Evolutionary conservation across 345 rosid genomes (phyloP), one percentile per base, ranked within the genome.

Genomic region (Citropsis articulata): DNA sequence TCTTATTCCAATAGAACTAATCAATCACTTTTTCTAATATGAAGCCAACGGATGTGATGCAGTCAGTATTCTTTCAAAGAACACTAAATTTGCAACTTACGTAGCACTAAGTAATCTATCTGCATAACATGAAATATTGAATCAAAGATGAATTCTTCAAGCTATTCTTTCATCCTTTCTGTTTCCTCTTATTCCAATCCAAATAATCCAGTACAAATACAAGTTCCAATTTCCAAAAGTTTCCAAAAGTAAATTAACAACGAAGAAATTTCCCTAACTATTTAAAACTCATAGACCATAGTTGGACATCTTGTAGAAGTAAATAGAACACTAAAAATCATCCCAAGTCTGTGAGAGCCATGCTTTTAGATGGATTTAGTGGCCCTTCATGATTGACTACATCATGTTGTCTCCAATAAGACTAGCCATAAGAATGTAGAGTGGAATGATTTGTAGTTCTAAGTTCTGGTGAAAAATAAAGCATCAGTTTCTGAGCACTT

Each of bases 401-500:
- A 60, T 66, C 63, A 65, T 81, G 82, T 69, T 38, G 27, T 45
- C 76, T 33, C 35, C 21, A 76, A 31, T 9, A 16, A n/a, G 40
- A 75, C 4, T 21, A 69, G 69, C n/a, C 45, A 6, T 22, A 38
- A 27, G 8, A 69, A 31, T 14, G 31, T 38, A 77, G 67, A 69
- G 53, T 36, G 48, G 75, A 27, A 61, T 69, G 42, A 38, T 79
- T 63, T 71, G 65, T 71, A 27, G 73, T 38, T 22, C 12, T 45
- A 63, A 68, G 60, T 69, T 74, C 50, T 65, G 21, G 14, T 4
- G 24, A 83, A 76, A 35, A 75, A 19, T 63, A 65, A 30, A 66
- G 76, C 79, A 72, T 82, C 36, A 66, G 63, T 56, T 45, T 36
- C 21, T 42, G 55, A 53, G 48, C 69, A 45, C 63, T 38, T 60